These are phyloP conservation scores for Crithidia expoeki DNA, from an alignment of 208 protist species.

Conservation along the genomic window DNA sequence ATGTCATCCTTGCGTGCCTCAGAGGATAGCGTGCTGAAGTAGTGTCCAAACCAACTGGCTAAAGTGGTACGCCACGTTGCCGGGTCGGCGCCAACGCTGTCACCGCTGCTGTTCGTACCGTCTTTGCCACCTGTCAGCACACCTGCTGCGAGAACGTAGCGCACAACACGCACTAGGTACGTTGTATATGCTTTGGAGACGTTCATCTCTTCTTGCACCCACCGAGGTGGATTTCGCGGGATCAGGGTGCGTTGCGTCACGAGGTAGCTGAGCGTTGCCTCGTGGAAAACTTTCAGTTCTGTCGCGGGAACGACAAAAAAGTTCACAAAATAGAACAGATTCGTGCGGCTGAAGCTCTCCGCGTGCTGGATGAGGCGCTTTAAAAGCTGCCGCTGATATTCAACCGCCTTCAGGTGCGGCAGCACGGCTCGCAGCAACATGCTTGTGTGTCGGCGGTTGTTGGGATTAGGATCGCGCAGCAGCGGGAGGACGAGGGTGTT, in stretches of 20 bases:
- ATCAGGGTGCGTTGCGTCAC: conserved; percentile 45
- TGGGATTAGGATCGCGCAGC: neutral
- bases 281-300: conserved; percentile 23
- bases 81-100: neutral
- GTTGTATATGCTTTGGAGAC: conserved; percentile 18
- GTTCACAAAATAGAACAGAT: conserved; percentile 44
- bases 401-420: conserved; percentile 13
- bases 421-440: neutral
- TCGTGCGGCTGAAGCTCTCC: conserved; percentile 21
- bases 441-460: neutral
- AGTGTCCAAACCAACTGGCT: conserved; percentile 21
- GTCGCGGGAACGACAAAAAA: conserved; percentile 42
- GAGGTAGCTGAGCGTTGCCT: conserved; percentile 37
- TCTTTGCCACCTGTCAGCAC: neutral
- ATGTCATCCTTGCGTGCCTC: neutral
- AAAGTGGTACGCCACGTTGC: conserved; percentile 12
- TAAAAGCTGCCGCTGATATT: conserved; percentile 30
- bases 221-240: neutral
- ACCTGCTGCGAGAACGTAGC: conserved; percentile 18
- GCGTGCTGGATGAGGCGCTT: conserved; percentile 43
- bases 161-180: conserved; percentile 18
- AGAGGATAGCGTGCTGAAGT: conserved; percentile 10
- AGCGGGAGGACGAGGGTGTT: conserved; percentile 18
- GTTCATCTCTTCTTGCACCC: neutral
- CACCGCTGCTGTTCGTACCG: neutral